Conservation (phyloP, 2,329 filamentous ascomycete species). For the Xylaria sp. region DNA sequence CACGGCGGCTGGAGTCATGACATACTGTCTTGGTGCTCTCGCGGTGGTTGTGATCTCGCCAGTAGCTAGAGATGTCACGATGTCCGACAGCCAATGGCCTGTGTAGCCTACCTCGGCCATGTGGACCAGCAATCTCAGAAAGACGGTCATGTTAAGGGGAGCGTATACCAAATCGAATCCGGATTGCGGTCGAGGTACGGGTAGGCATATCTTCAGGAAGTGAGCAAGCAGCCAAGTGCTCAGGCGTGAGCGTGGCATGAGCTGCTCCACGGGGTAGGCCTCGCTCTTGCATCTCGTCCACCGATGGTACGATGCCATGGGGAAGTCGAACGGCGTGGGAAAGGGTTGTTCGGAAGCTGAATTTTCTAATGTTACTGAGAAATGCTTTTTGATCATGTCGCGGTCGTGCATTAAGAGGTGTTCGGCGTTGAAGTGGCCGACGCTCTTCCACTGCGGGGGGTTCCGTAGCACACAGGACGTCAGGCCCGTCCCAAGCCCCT, state of each 20-base stretch:
- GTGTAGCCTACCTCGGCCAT: constrained; percentile 20
- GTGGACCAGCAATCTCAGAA: constrained; percentile 14
- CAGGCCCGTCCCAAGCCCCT: constrained; percentile 24
- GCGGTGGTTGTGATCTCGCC: constrained; percentile 17
- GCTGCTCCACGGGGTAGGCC: constrained; percentile 1
- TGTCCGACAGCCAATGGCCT: constrained; percentile 19
- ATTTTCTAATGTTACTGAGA: constrained; percentile 19
- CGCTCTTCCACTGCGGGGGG: constrained; percentile 27
- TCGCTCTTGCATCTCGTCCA: constrained; percentile 12
- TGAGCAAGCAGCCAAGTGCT: constrained; percentile 21
- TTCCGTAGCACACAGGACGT: constrained; percentile 34
- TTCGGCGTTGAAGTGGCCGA: constrained; percentile 35
- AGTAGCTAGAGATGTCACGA: constrained; percentile 10
- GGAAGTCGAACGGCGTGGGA: background rate
- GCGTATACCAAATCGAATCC: constrained; percentile 1
- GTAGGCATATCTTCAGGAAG: constrained; percentile 24
- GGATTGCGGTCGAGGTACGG: constrained; percentile 3
- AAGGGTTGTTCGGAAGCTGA: background rate
- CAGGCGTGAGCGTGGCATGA: constrained; percentile 11
- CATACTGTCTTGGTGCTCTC: constrained; percentile 10
- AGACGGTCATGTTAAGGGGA: constrained; percentile 18
- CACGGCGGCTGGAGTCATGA: background rate
- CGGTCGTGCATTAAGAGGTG: constrained; percentile 35
- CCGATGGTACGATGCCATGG: constrained; percentile 4
- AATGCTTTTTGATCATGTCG: constrained; percentile 30